Evolutionary conservation across 2,329 filamentous ascomycete species (phyloP), one percentile per base, ranked within the genome.

Genomic region (Aspergillus japonicus): DNA sequence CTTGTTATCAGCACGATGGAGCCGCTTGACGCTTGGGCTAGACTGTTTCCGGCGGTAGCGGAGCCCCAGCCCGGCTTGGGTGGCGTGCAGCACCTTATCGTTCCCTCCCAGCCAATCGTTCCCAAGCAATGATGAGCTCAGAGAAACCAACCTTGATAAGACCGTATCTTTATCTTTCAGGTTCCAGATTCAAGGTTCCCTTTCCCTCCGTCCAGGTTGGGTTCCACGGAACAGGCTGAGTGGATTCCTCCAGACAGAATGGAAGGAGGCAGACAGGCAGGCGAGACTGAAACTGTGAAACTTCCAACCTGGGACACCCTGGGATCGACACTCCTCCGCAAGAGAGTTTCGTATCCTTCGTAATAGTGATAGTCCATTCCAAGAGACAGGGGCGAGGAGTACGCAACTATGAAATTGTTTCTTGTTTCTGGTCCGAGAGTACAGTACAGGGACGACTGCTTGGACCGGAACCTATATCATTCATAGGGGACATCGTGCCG

Each of bases 11-110:
- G 62, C 50, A 42, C 55, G 21, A 21, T 59, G 60, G 51, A 56
- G 62, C 56, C 54, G 31, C 6, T 29, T 26, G 31, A 50, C 33
- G 52, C 39, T 26, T 23, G 50, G 47, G 26, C 58, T 59, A 61
- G 35, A 29, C 58, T 47, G 19, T 16, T 59, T 62, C 35, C 42
- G 57, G 61, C 19, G 21, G 33, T 16, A 33, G 53, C 8, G 48
- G 52, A 39, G n/a, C 61, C 52, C 59, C 61, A 60, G 47, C 29
- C 54, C 50, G 49, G 35, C 49, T 47, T 44, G 29, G 62, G 60
- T 65, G 63, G 63, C 62, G 63, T 57, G 29, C 42, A 58, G 57
- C 53, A 29, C 49, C 63, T 65, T 65, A 65, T 65, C 63, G 63
- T 42, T 48, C 47, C 42, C 54, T 65, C 62, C 52, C 52, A 59